These are phyloP conservation scores for Bipolaris victoriae DNA, from an alignment of 2,329 filamentous ascomycete genomes.

Conservation along the genomic window DNA sequence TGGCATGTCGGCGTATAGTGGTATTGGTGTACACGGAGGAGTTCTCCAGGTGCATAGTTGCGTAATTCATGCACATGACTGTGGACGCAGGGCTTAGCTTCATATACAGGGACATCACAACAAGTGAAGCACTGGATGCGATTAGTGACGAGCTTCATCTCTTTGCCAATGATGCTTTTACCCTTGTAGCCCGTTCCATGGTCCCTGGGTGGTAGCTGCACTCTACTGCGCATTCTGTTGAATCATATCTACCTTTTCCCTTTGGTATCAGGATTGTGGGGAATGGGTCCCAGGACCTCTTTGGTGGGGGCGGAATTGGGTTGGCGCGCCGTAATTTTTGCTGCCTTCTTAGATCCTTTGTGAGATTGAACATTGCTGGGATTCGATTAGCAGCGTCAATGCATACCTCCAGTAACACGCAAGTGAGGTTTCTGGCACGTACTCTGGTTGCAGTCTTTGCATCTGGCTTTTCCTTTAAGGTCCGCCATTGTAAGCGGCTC, in stretches of 20 bases:
- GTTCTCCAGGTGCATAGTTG: conserved; percentile 11
- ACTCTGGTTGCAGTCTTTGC: conserved; percentile 21
- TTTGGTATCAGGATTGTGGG: background rate
- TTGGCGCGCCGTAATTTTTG: background rate
- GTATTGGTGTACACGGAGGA: conserved; percentile 15
- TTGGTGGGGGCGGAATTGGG: background rate
- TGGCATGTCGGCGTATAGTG: conserved; percentile 11
- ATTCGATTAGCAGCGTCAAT: background rate
- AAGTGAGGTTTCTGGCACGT: background rate
- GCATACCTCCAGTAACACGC: too few species aligned
- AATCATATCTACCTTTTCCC: background rate
- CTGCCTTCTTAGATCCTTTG: background rate
- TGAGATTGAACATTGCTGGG: conserved; percentile 4
- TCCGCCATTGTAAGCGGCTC: conserved; percentile 16
- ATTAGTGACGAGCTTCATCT: background rate
- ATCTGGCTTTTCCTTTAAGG: conserved; percentile 18
- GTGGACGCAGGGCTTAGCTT: conserved; percentile 15
- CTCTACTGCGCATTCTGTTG: background rate
- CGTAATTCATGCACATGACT: conserved; percentile 9
- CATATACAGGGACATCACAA: conserved; percentile 12
- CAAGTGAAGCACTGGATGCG: conserved; percentile 17
- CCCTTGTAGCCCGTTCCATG: background rate
- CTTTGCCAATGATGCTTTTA: background rate
- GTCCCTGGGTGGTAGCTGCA: conserved; percentile 1
- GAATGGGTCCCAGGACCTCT: background rate